phyloP scores from a whole-genome alignment of 805 yeast genomes.

The Cyberlindnera subsufficiens region DNA sequence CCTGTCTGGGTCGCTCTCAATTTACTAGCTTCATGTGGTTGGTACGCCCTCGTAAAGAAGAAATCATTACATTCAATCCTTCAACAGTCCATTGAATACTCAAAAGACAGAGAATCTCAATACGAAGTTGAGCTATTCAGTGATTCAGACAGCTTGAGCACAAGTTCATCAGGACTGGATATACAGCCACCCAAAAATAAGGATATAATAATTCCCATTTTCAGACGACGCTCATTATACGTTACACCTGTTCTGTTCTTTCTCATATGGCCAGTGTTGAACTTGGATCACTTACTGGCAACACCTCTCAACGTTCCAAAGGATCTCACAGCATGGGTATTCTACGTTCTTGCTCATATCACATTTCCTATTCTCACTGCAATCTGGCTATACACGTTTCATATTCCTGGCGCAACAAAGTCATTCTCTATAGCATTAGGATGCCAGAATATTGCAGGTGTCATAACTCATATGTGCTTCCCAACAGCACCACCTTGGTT shows the following conservation, averaged over 20 bases:
- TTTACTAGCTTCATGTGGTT: conserved; percentile 1
- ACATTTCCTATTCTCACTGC: conserved; percentile 57
- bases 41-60: not conserved
- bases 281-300: conserved; percentile 37
- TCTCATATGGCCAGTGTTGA: conserved; percentile 43
- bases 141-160: too few relatives aligned
- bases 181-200: not conserved
- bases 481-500: conserved; percentile 80
- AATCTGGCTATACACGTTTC: conserved; percentile 59
- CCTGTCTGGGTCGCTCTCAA: conserved; percentile 15
- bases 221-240: not conserved
- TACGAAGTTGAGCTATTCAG: too few relatives aligned
- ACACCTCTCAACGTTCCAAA: conserved; percentile 36
- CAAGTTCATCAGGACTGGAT: too few relatives aligned
- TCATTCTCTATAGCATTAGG: conserved; percentile 53
- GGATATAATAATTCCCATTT: not conserved
- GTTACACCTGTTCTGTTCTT: conserved; percentile 32
- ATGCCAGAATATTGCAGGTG: conserved; percentile 53
- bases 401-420: conserved; percentile 56
- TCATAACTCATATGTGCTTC: conserved; percentile 50
- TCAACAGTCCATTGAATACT: too few relatives aligned
- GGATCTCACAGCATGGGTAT: conserved; percentile 56
- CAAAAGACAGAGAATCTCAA: too few relatives aligned
- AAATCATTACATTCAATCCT: not conserved
- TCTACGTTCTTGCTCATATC: conserved; percentile 57